Evolutionary conservation across 306 rosid species (phyloP).

Genomic region (Casuarina glauca): DNA sequence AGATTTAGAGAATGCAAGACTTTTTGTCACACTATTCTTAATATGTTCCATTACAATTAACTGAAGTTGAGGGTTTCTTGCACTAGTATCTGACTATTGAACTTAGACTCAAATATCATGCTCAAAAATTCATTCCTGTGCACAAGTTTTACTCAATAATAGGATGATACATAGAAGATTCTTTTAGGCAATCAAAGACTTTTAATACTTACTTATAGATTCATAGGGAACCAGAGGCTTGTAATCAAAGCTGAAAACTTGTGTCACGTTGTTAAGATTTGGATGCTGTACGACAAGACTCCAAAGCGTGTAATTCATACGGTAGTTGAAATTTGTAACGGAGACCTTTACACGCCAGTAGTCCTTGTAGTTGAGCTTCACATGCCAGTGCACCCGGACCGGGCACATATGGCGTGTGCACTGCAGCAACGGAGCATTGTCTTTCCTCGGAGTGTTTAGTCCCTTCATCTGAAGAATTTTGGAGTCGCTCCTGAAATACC

Average conservation of each 20-base stretch:
- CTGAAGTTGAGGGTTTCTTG: too few species aligned
- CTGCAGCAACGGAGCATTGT: conserved; percentile 61
- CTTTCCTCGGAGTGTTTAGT: conserved; percentile 68
- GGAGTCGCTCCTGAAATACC: conserved; percentile 57
- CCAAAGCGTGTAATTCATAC: conserved; percentile 82
- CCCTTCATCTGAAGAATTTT: conserved; percentile 69
- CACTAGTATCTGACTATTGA: too few species aligned
- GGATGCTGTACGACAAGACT: conserved; percentile 88
- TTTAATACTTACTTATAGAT: conserved; percentile 57
- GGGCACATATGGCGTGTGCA: conserved; percentile 99
- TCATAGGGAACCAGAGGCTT: conserved; percentile 74
- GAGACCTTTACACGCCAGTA: conserved; percentile 89
- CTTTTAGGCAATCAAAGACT: too few species aligned
- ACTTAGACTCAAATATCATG: too few species aligned
- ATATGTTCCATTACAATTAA: too few species aligned
- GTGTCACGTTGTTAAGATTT: conserved; percentile 85
- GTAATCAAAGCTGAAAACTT: conserved; percentile 92
- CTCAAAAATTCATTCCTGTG: too few species aligned
- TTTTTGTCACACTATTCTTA: too few species aligned
- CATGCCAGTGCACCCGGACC: conserved; percentile 88
- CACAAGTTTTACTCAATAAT: too few species aligned
- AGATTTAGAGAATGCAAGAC: too few species aligned
- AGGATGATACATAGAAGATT: too few species aligned
- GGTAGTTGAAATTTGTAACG: conserved; percentile 78
- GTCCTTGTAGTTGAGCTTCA: conserved; percentile 75